Evolutionary conservation across 805 yeast genomes (phyloP).

Genomic region (Saccharomycopsis javanensis): DNA sequence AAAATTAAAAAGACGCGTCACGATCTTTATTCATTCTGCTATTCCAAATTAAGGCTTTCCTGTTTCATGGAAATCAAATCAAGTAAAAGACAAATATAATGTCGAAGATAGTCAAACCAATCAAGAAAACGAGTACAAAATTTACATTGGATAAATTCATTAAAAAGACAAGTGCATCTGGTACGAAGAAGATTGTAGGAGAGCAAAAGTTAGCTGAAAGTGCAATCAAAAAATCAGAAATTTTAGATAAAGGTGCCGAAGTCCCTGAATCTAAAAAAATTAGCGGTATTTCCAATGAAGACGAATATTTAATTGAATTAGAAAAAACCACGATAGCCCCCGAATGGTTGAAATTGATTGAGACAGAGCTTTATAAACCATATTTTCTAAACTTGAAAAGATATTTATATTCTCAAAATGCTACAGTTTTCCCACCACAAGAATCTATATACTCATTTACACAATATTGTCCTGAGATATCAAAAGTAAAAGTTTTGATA

Average conservation of each 20-base stretch:
- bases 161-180: background rate
- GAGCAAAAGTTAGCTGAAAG: background rate
- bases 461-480: constrained; percentile 63
- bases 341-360: constrained; percentile 67
- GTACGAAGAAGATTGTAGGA: background rate
- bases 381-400: constrained; percentile 56
- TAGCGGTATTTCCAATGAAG: constrained; percentile 8
- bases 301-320: constrained; percentile 37
- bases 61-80: too few species aligned
- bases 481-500: constrained; percentile 63
- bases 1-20: background rate
- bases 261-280: constrained; percentile 30
- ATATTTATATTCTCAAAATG: constrained; percentile 38
- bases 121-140: background rate
- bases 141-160: background rate
- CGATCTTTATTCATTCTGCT: too few species aligned
- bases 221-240: background rate
- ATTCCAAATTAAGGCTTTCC: too few species aligned
- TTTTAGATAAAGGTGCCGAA: background rate
- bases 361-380: constrained; percentile 69
- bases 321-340: constrained; percentile 66
- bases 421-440: constrained; percentile 68
- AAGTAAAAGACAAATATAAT: background rate
- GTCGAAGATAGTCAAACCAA: background rate
- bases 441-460: constrained; percentile 87